phyloP scores from a whole-genome alignment of 1,284 basidiomycete genomes.

The Lignosus rhinocerotis region DNA sequence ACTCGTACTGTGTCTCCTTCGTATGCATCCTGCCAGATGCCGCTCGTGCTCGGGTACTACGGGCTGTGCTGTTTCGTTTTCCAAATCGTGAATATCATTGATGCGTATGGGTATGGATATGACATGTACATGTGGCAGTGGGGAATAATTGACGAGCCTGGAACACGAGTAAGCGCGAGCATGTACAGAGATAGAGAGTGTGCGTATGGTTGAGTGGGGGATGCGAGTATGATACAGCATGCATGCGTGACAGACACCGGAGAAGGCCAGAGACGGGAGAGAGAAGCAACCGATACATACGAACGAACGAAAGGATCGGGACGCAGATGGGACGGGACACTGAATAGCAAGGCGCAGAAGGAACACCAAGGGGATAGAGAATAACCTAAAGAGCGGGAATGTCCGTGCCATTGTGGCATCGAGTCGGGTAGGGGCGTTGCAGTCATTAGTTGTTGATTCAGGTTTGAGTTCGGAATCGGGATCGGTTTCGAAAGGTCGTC shows the following conservation, averaged over 20 bases:
- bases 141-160: background rate
- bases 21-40: no score
- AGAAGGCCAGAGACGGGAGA: background rate
- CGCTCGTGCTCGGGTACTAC: background rate
- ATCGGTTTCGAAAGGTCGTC: background rate
- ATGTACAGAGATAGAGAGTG: background rate
- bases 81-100: background rate
- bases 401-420: background rate
- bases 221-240: slow-evolving; percentile 10
- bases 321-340: background rate
- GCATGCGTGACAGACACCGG: background rate
- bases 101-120: background rate
- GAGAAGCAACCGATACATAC: slow-evolving; percentile 1
- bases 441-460: background rate
- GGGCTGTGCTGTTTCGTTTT: background rate
- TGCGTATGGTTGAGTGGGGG: background rate
- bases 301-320: background rate
- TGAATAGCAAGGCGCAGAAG: slow-evolving; percentile 4
- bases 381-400: background rate
- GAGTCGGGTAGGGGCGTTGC: background rate
- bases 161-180: background rate
- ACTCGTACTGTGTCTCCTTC: no score
- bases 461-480: background rate
- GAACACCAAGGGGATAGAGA: slow-evolving; percentile 1
- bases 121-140: background rate